phyloP scores from a whole-genome alignment of 176 grass and related monocot species.

The Avena eriantha region DNA sequence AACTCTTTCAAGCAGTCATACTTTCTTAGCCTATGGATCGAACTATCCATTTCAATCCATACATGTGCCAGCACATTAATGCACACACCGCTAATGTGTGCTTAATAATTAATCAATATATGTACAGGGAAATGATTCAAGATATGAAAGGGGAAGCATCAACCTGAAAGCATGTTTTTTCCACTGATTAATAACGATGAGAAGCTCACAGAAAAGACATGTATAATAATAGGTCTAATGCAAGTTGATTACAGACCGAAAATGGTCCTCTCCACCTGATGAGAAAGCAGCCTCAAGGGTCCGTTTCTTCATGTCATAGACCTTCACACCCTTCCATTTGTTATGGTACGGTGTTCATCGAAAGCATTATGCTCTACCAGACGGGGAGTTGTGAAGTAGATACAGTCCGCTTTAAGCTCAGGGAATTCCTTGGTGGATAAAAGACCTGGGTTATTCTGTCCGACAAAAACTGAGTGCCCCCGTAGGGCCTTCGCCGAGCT shows the following conservation, averaged over 20 bases:
- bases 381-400: conserved; percentile 11
- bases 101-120: no score
- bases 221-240: no score
- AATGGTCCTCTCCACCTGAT: background rate
- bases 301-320: background rate
- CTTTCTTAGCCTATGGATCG: no score
- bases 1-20: no score
- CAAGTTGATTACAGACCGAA: no score
- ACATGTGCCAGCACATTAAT: no score
- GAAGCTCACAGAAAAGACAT: no score
- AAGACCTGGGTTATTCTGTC: background rate
- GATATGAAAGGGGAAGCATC: background rate
- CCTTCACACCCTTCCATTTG: background rate
- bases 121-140: background rate
- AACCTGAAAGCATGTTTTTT: background rate
- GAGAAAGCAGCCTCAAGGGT: background rate
- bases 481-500: background rate
- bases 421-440: background rate
- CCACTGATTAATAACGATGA: background rate
- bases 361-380: background rate
- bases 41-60: no score
- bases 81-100: no score
- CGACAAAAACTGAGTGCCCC: background rate
- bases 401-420: background rate
- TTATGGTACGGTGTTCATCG: background rate